These are phyloP conservation scores for Fusarium foetens DNA, from an alignment of 2,329 filamentous ascomycete genomes.

Conservation along the genomic window DNA sequence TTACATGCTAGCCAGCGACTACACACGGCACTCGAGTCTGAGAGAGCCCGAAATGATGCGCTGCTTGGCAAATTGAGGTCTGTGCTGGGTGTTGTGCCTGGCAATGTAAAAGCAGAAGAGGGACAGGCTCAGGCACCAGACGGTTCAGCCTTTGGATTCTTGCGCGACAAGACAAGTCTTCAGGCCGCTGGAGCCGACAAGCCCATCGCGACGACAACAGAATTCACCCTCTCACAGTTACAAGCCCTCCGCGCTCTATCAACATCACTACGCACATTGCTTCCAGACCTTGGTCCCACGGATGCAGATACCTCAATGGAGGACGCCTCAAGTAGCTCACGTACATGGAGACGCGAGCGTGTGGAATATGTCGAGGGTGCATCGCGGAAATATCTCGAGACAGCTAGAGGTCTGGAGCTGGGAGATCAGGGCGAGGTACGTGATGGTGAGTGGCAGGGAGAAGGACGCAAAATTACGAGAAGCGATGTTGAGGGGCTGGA, in stretches of 20 bases:
- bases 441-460: slow-evolving; percentile 72
- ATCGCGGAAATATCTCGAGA: slow-evolving; percentile 80
- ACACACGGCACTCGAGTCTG: slow-evolving; percentile 73
- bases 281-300: slow-evolving; percentile 65
- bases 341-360: slow-evolving; percentile 75
- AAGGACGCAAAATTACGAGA: slow-evolving; percentile 59
- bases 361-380: slow-evolving; percentile 86
- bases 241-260: slow-evolving; percentile 78
- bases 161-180: slow-evolving; percentile 64
- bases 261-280: slow-evolving; percentile 68
- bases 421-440: slow-evolving; percentile 69
- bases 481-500: slow-evolving; percentile 69
- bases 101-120: slow-evolving; percentile 42
- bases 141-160: slow-evolving; percentile 63
- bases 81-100: slow-evolving; percentile 49
- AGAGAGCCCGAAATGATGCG: slow-evolving; percentile 76
- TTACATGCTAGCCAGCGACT: slow-evolving; percentile 83
- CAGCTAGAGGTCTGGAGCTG: slow-evolving; percentile 72
- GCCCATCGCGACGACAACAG: slow-evolving; percentile 75
- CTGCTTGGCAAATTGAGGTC: slow-evolving; percentile 72
- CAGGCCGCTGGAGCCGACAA: slow-evolving; percentile 60
- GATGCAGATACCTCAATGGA: slow-evolving; percentile 48
- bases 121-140: slow-evolving; percentile 18
- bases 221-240: slow-evolving; percentile 85
- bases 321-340: slow-evolving; percentile 50